phyloP scores from a whole-genome alignment of 306 rosid genomes.

The Vigna trinervia region DNA sequence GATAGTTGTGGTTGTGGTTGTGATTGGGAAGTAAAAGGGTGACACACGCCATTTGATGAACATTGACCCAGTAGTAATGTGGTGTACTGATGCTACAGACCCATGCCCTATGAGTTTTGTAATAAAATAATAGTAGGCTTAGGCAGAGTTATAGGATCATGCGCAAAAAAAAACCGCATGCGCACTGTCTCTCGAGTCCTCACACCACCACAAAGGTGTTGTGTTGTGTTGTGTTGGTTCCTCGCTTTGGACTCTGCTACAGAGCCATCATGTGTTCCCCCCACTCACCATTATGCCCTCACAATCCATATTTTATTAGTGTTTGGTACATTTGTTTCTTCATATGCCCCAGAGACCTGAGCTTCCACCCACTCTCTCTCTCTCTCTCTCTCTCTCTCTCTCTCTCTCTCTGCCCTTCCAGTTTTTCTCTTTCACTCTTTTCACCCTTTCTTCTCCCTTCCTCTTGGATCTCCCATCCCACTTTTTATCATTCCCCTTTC shows the following conservation, averaged over 20 bases:
- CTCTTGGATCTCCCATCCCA: conserved; percentile 68
- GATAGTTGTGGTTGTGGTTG: conserved; percentile 22
- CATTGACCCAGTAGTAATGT: conserved; percentile 19
- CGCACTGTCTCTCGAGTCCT: conserved; percentile 35
- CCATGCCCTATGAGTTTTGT: conserved; percentile 39
- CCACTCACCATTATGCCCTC: conserved; percentile 20
- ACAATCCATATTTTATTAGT: conserved; percentile 19
- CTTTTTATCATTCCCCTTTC: conserved; percentile 50
- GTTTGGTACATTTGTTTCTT: conserved; percentile 17
- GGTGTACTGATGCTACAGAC: conserved; percentile 35
- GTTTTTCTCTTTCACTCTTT: conserved; percentile 51
- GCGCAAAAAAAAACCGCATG: conserved; percentile 64
- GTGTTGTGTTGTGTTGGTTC: neutral
- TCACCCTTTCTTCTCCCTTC: conserved; percentile 34
- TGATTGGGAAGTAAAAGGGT: conserved; percentile 34
- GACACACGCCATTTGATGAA: conserved; percentile 43
- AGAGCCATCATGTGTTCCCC: conserved; percentile 47
- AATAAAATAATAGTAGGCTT: conserved; percentile 23
- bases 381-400: conserved; percentile 43
- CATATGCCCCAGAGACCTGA: neutral
- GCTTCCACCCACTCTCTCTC: neutral
- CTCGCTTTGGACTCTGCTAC: conserved; percentile 37
- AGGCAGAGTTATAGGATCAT: conserved; percentile 68
- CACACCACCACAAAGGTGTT: neutral
- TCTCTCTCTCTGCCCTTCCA: conserved; percentile 37